These are phyloP conservation scores for Coemansia biformis DNA, from an alignment of 192 early-diverging fungal species.

Conservation along the genomic window DNA sequence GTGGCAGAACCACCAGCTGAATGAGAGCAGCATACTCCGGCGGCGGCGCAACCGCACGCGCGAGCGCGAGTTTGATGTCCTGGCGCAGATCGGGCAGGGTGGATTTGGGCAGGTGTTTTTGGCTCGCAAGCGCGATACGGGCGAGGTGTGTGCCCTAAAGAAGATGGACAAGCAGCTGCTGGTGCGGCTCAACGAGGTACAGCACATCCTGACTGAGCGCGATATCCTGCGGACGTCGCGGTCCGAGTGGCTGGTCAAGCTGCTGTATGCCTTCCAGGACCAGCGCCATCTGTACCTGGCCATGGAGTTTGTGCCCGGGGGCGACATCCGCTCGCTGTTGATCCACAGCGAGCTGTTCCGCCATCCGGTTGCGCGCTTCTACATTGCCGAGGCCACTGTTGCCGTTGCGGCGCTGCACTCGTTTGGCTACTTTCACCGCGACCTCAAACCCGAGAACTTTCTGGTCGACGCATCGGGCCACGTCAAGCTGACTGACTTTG, in stretches of 20 bases:
- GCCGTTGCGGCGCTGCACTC: constrained; percentile 62
- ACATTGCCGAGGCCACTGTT: constrained; percentile 81
- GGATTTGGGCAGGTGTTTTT: constrained; percentile 77
- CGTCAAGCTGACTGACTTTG: constrained; percentile 88
- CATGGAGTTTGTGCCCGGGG: constrained; percentile 66
- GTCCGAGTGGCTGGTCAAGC: constrained; percentile 79
- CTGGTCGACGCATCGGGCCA: constrained; percentile 59
- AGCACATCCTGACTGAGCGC: constrained; percentile 70
- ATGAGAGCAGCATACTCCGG: constrained; percentile 60
- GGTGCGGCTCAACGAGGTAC: constrained; percentile 60
- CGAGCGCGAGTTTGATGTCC: constrained; percentile 61
- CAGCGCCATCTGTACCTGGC: constrained; percentile 64
- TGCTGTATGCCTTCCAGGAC: constrained; percentile 89
- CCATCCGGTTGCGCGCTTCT: constrained; percentile 76
- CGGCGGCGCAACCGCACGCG: constrained; percentile 63
- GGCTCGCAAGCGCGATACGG: constrained; percentile 63
- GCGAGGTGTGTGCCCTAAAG: constrained; percentile 69
- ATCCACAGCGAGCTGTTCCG: constrained; percentile 66
- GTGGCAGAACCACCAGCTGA: constrained; percentile 34
- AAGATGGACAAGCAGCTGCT: constrained; percentile 70
- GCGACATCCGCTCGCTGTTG: constrained; percentile 73
- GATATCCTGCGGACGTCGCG: constrained; percentile 66
- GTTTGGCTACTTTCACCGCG: constrained; percentile 50
- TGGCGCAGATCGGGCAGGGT: constrained; percentile 73
- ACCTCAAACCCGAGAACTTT: constrained; percentile 52